A percentile compares a stretch with the other conserved stretches of the same genome.
These are phyloP conservation scores for Vaccinium corymbosum DNA, from an alignment of 148 eudicot genomes.

Conservation along the genomic window DNA sequence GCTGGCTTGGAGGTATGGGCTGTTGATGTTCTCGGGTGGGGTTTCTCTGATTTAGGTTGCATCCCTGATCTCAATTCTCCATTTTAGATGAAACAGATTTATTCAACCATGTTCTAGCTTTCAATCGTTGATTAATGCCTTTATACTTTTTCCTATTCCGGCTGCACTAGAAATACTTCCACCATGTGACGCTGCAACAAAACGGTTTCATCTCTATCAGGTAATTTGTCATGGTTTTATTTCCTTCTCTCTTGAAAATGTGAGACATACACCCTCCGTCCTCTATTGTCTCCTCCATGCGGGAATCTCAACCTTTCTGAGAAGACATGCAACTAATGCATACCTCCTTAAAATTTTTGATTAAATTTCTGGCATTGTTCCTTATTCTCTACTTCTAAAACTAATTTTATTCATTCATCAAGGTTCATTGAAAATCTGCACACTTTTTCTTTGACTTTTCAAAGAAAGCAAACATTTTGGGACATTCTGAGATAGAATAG, in stretches of 20 bases:
- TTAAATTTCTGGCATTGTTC: too few relatives aligned
- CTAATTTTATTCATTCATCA: too few relatives aligned
- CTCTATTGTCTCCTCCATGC: too few relatives aligned
- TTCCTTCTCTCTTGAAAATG: not conserved
- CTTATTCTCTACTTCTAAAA: too few relatives aligned
- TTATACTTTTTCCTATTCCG: not conserved
- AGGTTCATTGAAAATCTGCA: too few relatives aligned
- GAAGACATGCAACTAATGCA: too few relatives aligned
- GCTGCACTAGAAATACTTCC: constrained; percentile 53
- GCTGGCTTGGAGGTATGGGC: constrained; percentile 88
- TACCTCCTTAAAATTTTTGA: too few relatives aligned
- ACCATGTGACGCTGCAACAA: constrained; percentile 64
- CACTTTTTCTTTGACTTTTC: too few relatives aligned
- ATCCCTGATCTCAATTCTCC: constrained; percentile 8
- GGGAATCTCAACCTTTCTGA: too few relatives aligned
- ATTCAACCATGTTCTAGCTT: not conserved
- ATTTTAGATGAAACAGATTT: not conserved
- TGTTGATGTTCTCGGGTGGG: constrained; percentile 90
- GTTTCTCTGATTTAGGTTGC: constrained; percentile 91
- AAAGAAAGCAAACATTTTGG: too few relatives aligned
- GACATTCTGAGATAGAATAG: too few relatives aligned
- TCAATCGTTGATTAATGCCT: not conserved
- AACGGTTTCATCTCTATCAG: constrained; percentile 78
- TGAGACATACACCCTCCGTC: too few relatives aligned
- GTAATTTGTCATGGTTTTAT: constrained; percentile 25